A percentile compares a stretch with the other conserved stretches of the same genome.
Evolutionary conservation across 768 basidiomycete genomes (phyloP).

Genomic region (Podaxis sp.): DNA sequence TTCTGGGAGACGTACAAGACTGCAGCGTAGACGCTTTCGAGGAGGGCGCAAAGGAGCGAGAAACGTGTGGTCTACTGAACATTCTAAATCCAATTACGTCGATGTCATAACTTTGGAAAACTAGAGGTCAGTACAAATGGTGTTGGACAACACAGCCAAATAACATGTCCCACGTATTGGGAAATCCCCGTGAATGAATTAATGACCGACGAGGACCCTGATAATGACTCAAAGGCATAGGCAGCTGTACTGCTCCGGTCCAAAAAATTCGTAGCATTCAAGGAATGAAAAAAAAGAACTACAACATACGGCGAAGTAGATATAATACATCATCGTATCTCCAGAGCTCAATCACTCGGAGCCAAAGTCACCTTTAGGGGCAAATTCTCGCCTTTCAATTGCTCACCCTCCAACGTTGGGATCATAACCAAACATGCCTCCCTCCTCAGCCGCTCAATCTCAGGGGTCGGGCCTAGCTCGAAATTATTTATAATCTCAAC

Average conservation of each 20-base stretch:
- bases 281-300: background rate
- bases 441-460: conserved; percentile 38
- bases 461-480: conserved; percentile 46
- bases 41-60: background rate
- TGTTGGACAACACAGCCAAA: conserved; percentile 7
- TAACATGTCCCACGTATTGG: background rate
- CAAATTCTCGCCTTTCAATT: conserved; percentile 43
- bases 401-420: conserved; percentile 46
- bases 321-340: background rate
- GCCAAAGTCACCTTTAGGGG: conserved; percentile 40
- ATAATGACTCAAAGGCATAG: background rate
- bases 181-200: background rate
- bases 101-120: background rate
- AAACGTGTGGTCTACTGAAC: background rate
- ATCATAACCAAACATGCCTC: conserved; percentile 49
- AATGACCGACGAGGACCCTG: background rate
- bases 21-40: background rate
- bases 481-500: conserved; percentile 62
- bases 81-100: background rate
- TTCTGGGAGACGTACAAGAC: background rate
- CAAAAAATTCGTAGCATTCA: background rate
- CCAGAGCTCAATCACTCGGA: conserved; percentile 28
- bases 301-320: background rate
- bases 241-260: background rate
- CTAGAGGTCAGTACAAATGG: background rate